Evolutionary conservation across 371 early-diverging fungal genomes (phyloP).

Genomic region (Saksenaea vasiformis): DNA sequence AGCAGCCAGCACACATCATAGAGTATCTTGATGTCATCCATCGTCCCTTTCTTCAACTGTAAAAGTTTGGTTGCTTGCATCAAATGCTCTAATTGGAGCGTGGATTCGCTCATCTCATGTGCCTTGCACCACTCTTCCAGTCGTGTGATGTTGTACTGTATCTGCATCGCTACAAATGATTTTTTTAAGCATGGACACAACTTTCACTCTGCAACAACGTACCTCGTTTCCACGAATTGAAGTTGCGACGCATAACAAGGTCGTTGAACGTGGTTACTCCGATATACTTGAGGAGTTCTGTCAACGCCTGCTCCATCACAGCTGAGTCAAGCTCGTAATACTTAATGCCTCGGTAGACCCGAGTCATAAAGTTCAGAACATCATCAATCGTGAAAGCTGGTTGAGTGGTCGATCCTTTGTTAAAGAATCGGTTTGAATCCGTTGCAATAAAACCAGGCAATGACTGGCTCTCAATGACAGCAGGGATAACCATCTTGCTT

Average conservation of each 20-base stretch:
- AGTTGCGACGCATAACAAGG: constrained; percentile 81
- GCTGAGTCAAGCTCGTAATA: constrained; percentile 85
- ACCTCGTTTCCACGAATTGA: constrained; percentile 81
- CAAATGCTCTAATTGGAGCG: constrained; percentile 83
- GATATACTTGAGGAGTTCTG: constrained; percentile 82
- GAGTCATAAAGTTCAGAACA: constrained; percentile 77
- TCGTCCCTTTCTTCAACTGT: constrained; percentile 87
- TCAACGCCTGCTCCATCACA: constrained; percentile 70
- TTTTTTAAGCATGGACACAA: constrained; percentile 22
- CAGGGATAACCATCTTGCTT: constrained; percentile 84
- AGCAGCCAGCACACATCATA: constrained; percentile 91
- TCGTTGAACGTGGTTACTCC: constrained; percentile 93
- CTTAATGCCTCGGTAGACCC: constrained; percentile 80
- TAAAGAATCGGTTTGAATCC: constrained; percentile 69
- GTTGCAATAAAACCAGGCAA: constrained; percentile 84
- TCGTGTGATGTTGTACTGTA: constrained; percentile 91
- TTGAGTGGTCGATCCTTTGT: constrained; percentile 64
- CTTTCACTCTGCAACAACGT: constrained; percentile 15
- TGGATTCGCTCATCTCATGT: constrained; percentile 78
- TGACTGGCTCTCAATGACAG: constrained; percentile 85
- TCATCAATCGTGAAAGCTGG: constrained; percentile 81
- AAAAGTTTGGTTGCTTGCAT: constrained; percentile 90
- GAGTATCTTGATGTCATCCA: constrained; percentile 87
- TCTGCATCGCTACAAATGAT: constrained; percentile 80
- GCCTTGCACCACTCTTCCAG: constrained; percentile 93